Percentiles rank a stretch among this genome's conserved stretches.
These are phyloP conservation scores for Platanthera zijinensis DNA, from an alignment of 106 monocot species.

Conservation along the genomic window DNA sequence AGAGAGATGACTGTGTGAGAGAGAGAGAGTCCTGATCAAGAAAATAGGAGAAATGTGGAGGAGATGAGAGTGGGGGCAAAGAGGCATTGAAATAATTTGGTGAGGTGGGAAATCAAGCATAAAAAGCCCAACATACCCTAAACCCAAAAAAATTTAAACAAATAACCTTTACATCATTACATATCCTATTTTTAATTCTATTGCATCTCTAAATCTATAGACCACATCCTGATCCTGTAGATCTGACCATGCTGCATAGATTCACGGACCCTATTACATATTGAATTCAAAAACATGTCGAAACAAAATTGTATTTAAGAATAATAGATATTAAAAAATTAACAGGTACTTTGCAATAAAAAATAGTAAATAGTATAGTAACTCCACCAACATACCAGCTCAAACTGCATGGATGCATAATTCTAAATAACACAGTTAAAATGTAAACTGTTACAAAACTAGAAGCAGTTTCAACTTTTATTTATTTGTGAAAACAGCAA, in stretches of 20 bases:
- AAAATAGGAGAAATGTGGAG: no score
- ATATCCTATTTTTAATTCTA: neutral
- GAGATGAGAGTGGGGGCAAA: no score
- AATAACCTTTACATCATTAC: neutral
- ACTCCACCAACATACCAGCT: neutral
- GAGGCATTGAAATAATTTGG: no score
- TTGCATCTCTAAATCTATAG: no score
- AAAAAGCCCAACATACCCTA: no score
- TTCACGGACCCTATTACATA: neutral
- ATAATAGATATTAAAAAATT: neutral
- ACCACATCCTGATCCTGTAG: neutral
- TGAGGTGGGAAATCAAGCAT: no score
- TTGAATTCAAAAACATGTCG: neutral
- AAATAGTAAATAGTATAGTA: neutral
- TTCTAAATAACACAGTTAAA: neutral
- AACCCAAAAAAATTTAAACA: no score
- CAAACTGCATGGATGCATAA: neutral
- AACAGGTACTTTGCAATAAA: neutral
- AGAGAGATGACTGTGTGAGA: no score
- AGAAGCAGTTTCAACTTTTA: neutral
- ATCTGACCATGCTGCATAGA: neutral
- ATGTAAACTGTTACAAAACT: neutral
- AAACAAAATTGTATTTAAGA: neutral
- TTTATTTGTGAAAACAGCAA: neutral
- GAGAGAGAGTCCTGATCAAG: no score